A percentile compares a stretch with the other conserved stretches of the same genome.
Evolutionary conservation across 192 early-diverging fungal genomes (phyloP).

Genomic region (Umbelopsis isabellina): DNA sequence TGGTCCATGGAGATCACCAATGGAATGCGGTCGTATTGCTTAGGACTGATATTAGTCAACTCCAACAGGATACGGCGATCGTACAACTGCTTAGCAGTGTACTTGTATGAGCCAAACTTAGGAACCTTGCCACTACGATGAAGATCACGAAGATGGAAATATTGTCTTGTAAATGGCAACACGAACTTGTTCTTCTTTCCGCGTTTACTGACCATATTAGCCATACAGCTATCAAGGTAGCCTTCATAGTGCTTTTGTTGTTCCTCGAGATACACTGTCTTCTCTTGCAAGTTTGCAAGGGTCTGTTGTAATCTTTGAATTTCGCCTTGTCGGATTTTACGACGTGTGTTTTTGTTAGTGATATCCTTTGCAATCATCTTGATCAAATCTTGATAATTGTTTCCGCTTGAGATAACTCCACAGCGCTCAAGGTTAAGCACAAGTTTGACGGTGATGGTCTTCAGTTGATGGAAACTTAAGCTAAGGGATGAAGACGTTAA

Average conservation of each 20-base stretch:
- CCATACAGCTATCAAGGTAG: slow-evolving; percentile 90
- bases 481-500: slow-evolving; percentile 23
- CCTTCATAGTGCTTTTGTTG: slow-evolving; percentile 90
- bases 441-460: slow-evolving; percentile 78
- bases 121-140: slow-evolving; percentile 87
- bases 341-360: slow-evolving; percentile 85
- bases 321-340: slow-evolving; percentile 76
- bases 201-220: slow-evolving; percentile 76
- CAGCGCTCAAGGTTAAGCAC: slow-evolving; percentile 83
- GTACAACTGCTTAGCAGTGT: slow-evolving; percentile 89
- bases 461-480: slow-evolving; percentile 77
- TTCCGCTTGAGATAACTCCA: slow-evolving; percentile 65
- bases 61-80: slow-evolving; percentile 92
- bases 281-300: slow-evolving; percentile 82
- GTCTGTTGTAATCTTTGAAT: slow-evolving; percentile 77
- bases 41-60: slow-evolving; percentile 79
- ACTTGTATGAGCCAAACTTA: slow-evolving; percentile 97
- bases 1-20: slow-evolving; percentile 93
- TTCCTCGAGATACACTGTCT: slow-evolving; percentile 78
- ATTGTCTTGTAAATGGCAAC: slow-evolving; percentile 92
- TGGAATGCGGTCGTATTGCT: slow-evolving; percentile 87
- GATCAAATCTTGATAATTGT: slow-evolving; percentile 93
- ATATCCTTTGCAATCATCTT: slow-evolving; percentile 93
- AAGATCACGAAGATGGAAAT: slow-evolving; percentile 89
- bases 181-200: slow-evolving; percentile 69